These are phyloP conservation scores for Gremmenia infestans DNA, from an alignment of 2,329 filamentous ascomycete species.

Conservation along the genomic window DNA sequence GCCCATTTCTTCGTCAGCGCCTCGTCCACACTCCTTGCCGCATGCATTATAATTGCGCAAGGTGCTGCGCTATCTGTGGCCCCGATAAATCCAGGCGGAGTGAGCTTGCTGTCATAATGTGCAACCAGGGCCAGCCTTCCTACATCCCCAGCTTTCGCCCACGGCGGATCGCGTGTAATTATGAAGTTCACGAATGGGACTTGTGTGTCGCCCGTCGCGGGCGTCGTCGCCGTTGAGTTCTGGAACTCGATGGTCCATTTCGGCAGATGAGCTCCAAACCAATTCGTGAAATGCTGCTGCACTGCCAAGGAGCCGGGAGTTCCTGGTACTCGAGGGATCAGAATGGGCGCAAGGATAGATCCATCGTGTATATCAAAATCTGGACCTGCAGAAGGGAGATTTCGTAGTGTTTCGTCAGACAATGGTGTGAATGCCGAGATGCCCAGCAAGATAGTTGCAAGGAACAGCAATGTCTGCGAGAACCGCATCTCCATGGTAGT, in stretches of 20 bases:
- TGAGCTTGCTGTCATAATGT: conserved; percentile 85
- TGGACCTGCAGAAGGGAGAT: conserved; percentile 64
- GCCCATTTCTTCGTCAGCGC: conserved; percentile 81
- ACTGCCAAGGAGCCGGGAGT: conserved; percentile 69
- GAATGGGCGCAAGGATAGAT: conserved; percentile 75
- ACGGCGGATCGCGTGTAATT: conserved; percentile 82
- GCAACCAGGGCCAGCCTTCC: conserved; percentile 81
- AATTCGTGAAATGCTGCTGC: conserved; percentile 77
- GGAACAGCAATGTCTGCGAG: conserved; percentile 13
- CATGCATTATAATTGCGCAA: conserved; percentile 89
- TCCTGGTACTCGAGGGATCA: conserved; percentile 83
- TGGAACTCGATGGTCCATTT: conserved; percentile 78
- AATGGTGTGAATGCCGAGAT: conserved; percentile 40
- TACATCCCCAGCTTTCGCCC: conserved; percentile 67
- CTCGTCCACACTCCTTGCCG: conserved; percentile 71
- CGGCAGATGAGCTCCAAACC: conserved; percentile 71
- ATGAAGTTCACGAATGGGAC: conserved; percentile 87
- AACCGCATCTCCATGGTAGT: conserved; percentile 16
- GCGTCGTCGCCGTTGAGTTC: conserved; percentile 84
- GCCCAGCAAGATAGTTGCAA: conserved; percentile 13
- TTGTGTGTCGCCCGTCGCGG: conserved; percentile 62
- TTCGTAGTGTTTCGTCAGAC: conserved; percentile 68
- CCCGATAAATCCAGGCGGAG: conserved; percentile 82
- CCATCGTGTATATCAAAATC: conserved; percentile 78
- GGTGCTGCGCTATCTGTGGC: conserved; percentile 91